phyloP scores from a whole-genome alignment of 192 early-diverging fungal species.

The Entophlyctis luteolus region DNA sequence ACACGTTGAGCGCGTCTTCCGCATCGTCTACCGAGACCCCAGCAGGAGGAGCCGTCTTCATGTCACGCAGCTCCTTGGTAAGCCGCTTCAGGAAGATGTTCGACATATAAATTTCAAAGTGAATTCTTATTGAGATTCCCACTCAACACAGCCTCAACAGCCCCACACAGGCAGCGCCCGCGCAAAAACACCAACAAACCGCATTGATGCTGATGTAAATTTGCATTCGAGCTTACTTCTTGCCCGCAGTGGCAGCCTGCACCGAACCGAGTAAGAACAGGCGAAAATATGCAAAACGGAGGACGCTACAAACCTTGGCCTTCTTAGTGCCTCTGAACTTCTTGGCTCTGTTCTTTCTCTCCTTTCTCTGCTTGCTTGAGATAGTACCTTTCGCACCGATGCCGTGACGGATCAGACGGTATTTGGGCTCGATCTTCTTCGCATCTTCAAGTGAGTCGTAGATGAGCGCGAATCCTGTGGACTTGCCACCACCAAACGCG shows the following conservation, averaged over 20 bases:
- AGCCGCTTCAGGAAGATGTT: constrained; percentile 48
- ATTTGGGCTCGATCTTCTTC: constrained; percentile 99
- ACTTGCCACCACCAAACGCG: constrained; percentile 93
- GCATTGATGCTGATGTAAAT: too few species aligned
- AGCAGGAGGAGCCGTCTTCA: constrained; percentile 40
- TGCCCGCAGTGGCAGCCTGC: constrained; percentile 24
- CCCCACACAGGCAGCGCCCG: too few species aligned
- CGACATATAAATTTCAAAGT: constrained; percentile 25
- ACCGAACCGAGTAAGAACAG: neutral
- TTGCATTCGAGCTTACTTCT: constrained; percentile 24
- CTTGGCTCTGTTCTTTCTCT: constrained; percentile 98
- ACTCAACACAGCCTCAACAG: too few species aligned
- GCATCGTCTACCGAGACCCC: constrained; percentile 35
- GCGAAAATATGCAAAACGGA: neutral
- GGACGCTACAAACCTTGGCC: constrained; percentile 40
- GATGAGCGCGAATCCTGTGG: constrained; percentile 92
- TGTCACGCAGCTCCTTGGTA: constrained; percentile 45
- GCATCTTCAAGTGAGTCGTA: constrained; percentile 90
- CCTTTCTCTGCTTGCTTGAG: constrained; percentile 97
- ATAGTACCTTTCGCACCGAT: constrained; percentile 65
- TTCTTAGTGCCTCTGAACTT: constrained; percentile 97
- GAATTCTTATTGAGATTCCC: too few species aligned
- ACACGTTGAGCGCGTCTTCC: constrained; percentile 35
- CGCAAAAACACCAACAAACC: too few species aligned
- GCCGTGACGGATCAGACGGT: constrained; percentile 80